Conservation (phyloP, 352 stramenopile genomes). For the Phytophthora fragariaefolia region DNA sequence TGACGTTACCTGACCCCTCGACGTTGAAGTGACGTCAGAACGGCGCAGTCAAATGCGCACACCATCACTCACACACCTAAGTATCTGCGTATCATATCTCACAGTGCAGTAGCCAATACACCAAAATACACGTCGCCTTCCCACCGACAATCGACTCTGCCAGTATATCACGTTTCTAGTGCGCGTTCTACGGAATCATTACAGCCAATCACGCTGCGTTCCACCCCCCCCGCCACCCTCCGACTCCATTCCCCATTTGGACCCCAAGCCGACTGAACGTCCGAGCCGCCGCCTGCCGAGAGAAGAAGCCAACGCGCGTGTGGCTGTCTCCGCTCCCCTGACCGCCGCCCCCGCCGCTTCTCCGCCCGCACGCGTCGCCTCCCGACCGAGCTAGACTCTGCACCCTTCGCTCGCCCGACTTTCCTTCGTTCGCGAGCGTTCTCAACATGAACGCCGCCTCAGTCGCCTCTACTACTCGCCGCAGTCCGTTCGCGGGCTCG, state of each 20-base stretch:
- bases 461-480: constrained; percentile 34
- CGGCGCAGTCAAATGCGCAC: constrained; percentile 7
- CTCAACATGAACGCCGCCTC: constrained; percentile 37
- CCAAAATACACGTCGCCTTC: neutral
- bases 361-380: constrained; percentile 38
- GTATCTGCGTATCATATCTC: constrained; percentile 5
- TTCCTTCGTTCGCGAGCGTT: constrained; percentile 31
- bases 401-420: constrained; percentile 27
- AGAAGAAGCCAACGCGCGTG: constrained; percentile 37
- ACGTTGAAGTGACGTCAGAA: constrained; percentile 20
- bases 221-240: neutral
- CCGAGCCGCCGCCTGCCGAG: constrained; percentile 17
- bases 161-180: neutral
- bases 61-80: constrained; percentile 39
- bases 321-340: constrained; percentile 50
- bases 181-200: constrained; percentile 2
- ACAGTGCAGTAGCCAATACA: neutral
- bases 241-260: constrained; percentile 24
- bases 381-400: constrained; percentile 46
- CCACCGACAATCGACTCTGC: neutral
- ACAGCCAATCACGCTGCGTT: constrained; percentile 4
- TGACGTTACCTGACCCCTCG: too few relatives aligned
- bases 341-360: constrained; percentile 39
- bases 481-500: neutral
- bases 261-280: constrained; percentile 1